phyloP scores from a whole-genome alignment of 805 yeast genomes.

The Cyberlindnera xylosilytica region DNA sequence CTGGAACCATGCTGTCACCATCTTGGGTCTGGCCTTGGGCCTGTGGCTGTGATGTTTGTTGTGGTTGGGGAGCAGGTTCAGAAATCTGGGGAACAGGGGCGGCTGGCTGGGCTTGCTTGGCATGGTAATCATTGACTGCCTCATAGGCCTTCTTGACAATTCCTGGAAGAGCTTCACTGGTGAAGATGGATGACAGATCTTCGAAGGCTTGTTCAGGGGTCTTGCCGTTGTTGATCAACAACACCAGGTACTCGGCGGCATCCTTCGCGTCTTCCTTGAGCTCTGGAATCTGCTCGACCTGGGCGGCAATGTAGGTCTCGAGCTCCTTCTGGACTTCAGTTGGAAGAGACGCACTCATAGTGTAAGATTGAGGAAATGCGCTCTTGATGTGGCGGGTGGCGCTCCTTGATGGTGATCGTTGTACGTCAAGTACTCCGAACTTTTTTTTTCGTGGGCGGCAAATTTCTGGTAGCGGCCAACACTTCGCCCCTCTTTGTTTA shows the following conservation, averaged over 20 bases:
- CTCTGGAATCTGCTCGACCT: slow-evolving; percentile 37
- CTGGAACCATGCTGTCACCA: slow-evolving; percentile 5
- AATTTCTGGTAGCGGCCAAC: background rate
- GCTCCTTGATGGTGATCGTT: background rate
- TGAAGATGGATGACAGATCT: slow-evolving; percentile 61
- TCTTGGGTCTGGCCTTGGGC: slow-evolving; percentile 3
- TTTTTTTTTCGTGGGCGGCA: slow-evolving; percentile 1
- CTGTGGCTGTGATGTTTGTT: slow-evolving; percentile 6
- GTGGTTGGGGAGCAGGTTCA: no score
- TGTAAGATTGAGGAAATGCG: background rate
- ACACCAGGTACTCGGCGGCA: slow-evolving; percentile 72
- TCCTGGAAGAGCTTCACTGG: slow-evolving; percentile 52
- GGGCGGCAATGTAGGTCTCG: slow-evolving; percentile 40
- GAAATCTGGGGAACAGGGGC: no score
- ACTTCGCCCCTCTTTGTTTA: background rate
- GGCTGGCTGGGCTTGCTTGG: no score
- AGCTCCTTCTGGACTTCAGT: slow-evolving; percentile 38
- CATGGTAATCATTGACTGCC: slow-evolving; percentile 44
- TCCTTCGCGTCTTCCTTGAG: slow-evolving; percentile 52
- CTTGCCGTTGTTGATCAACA: slow-evolving; percentile 66
- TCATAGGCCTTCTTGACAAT: slow-evolving; percentile 56
- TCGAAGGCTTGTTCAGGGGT: slow-evolving; percentile 54
- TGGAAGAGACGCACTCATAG: slow-evolving; percentile 14
- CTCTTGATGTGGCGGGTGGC: background rate
- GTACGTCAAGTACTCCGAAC: slow-evolving; percentile 4